Conservation (phyloP, 75 land plant genomes). For the Pinus albicaulis region DNA sequence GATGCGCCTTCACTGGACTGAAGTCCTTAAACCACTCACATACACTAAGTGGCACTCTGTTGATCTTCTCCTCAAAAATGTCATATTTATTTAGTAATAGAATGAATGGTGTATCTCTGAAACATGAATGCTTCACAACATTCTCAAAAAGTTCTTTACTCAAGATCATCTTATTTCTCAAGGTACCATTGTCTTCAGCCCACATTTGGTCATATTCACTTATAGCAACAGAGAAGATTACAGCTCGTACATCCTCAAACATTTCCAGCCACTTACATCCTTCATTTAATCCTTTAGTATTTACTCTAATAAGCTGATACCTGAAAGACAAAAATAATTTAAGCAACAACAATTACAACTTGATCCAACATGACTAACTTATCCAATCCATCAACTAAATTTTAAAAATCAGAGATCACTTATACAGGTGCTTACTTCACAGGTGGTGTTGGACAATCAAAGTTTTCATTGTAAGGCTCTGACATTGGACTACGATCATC, state of each 20-base stretch:
- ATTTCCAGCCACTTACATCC: conserved; percentile 74
- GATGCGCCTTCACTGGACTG: conserved; percentile 51
- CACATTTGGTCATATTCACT: conserved; percentile 60
- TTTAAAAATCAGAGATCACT: neutral
- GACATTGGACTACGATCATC: conserved; percentile 43
- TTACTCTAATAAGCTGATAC: conserved; percentile 48
- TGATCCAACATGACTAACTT: too few species aligned
- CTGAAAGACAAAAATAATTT: neutral
- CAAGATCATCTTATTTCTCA: conserved; percentile 55
- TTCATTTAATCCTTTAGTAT: conserved; percentile 46
- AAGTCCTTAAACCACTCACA: conserved; percentile 74
- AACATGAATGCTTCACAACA: conserved; percentile 47
- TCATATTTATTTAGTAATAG: conserved; percentile 65
- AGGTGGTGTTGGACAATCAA: conserved; percentile 45
- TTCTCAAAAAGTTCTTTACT: conserved; percentile 66
- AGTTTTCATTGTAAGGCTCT: conserved; percentile 35
- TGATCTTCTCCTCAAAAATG: conserved; percentile 59
- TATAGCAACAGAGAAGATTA: conserved; percentile 58
- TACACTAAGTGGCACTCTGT: conserved; percentile 26
- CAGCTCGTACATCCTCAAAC: conserved; percentile 67
- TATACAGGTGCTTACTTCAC: conserved; percentile 30
- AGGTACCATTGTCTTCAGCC: conserved; percentile 15
- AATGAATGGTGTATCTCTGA: conserved; percentile 56
- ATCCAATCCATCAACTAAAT: neutral
- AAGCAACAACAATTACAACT: conserved; percentile 19